Evolutionary conservation across 2,329 filamentous ascomycete genomes (phyloP), one percentile per base, ranked within the genome.

Genomic region (Exophiala sp.): DNA sequence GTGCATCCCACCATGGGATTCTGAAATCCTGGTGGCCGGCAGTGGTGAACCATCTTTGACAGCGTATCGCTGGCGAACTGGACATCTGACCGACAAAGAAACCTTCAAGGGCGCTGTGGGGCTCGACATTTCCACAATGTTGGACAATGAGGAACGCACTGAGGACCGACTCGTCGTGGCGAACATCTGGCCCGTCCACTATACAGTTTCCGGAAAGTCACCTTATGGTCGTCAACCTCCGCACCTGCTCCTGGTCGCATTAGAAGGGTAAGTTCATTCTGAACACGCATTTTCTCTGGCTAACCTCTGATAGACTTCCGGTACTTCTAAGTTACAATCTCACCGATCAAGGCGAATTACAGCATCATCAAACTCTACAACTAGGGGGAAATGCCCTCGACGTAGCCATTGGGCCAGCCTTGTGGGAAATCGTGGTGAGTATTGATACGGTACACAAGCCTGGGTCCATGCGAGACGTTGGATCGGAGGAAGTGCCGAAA

Each of bases 11-110:
- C 67, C 68, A 0, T 72, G 71, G 48, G 72, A 76, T 20, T 77
- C 78, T 2, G 78, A 84, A n/a, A 62, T 87, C 1, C 78, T 99
- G 29, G 73, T 97, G 32, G 95, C 91, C 5, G 94, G 89, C 8
- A 92, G 92, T 45, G 94, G 92, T 3, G 92, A 97, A 64, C 77
- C 86, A 54, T 80, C 86, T 59, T 66, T 99, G 8, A 83, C 87
- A 57, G 75, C 91, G 0, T 99, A 91, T 91, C 78, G 91, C 59
- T 99, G 92, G 92, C 72, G 74, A 39, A 72, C 71, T 0, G 80
- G 79, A 12, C 70, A 68, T 14, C 66, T 88, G 21, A 65, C 85
- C 0, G 75, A 78, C 20, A 83, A 76, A 62, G 69, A 79, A 2
- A 77, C 81, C 54, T 60, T 90, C 34, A 41, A 69, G 50, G 64